These are phyloP conservation scores for Solanum acaule DNA, from an alignment of 257 asterid genomes.

Conservation along the genomic window DNA sequence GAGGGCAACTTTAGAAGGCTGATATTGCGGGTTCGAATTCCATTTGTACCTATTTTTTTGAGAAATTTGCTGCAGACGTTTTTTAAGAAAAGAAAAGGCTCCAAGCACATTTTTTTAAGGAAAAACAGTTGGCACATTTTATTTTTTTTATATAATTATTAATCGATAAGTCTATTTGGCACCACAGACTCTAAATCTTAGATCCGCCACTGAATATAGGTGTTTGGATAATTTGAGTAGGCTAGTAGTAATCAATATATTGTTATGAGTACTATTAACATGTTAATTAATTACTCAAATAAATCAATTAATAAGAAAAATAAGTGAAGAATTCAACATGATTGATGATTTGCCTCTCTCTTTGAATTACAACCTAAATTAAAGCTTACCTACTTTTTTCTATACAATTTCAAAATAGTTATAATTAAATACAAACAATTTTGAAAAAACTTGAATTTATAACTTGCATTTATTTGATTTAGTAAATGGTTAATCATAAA, in stretches of 20 bases:
- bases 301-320: too few species aligned
- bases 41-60: too few species aligned
- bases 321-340: background rate
- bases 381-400: background rate
- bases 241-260: background rate
- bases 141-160: too few species aligned
- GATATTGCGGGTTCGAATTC: too few species aligned
- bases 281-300: background rate
- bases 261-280: background rate
- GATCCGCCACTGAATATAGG: too few species aligned
- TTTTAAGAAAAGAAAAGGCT: too few species aligned
- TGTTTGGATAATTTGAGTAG: background rate
- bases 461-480: background rate
- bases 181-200: too few species aligned
- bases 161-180: too few species aligned
- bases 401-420: background rate
- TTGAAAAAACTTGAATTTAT: background rate
- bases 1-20: too few species aligned
- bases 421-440: background rate
- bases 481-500: background rate
- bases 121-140: too few species aligned
- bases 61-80: too few species aligned
- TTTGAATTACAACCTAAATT: background rate
- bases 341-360: background rate
- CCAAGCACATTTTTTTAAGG: too few species aligned